Conservation (phyloP, 208 protist species). For the Leishmania tarentolae region DNA sequence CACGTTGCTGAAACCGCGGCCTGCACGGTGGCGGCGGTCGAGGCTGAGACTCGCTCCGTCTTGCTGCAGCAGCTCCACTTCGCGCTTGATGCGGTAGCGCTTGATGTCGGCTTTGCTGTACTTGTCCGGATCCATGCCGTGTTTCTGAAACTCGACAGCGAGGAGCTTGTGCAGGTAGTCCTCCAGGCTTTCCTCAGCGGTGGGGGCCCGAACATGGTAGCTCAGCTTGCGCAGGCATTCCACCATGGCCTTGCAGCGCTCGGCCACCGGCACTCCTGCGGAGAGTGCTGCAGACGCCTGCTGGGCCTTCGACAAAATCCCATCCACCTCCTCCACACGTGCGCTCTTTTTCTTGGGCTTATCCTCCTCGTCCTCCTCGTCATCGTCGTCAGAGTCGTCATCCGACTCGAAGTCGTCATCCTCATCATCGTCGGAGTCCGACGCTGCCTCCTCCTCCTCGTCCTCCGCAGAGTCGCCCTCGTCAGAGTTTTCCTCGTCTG, state of each 20-base stretch:
- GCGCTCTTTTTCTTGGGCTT: constrained; percentile 51
- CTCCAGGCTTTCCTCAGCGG: constrained; percentile 53
- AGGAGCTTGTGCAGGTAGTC: constrained; percentile 69
- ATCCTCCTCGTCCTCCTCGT: constrained; percentile 23
- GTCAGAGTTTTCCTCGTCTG: constrained; percentile 24
- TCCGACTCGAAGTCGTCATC: constrained; percentile 53
- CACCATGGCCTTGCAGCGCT: constrained; percentile 76
- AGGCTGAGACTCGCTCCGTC: constrained; percentile 72
- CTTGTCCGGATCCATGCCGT: constrained; percentile 66
- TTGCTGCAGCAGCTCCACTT: constrained; percentile 78
- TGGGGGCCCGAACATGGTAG: constrained; percentile 58
- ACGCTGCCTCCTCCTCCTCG: constrained; percentile 34
- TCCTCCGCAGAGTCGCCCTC: constrained; percentile 33
- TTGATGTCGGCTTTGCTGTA: constrained; percentile 64
- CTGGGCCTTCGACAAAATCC: constrained; percentile 1
- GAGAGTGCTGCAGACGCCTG: not conserved
- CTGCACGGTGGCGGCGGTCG: constrained; percentile 61
- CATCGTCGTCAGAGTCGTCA: constrained; percentile 29
- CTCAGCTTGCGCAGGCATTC: constrained; percentile 67
- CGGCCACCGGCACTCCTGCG: constrained; percentile 28
- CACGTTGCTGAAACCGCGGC: constrained; percentile 52
- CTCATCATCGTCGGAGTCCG: constrained; percentile 33
- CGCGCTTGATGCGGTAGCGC: constrained; percentile 62
- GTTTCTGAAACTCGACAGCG: constrained; percentile 66
- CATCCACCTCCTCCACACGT: constrained; percentile 35